Evolutionary conservation across 495 filamentous ascomycete species (phyloP).

Genomic region (Ascodesmis nigricans): DNA sequence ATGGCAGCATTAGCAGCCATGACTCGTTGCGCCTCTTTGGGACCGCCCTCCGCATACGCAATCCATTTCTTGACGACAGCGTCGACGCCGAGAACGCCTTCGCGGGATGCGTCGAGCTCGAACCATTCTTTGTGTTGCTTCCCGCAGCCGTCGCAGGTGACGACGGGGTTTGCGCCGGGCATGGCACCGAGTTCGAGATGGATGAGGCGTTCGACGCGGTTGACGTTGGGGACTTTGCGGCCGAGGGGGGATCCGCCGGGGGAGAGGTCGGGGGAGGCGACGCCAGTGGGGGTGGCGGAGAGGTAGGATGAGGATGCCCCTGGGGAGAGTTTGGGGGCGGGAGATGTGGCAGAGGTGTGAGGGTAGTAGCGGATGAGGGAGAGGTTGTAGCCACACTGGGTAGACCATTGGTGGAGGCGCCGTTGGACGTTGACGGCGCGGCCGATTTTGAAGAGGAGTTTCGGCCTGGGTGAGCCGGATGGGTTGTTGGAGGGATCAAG

Average conservation of each 20-base stretch:
- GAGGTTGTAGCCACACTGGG: slow-evolving; percentile 74
- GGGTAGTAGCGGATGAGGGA: slow-evolving; percentile 83
- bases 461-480: slow-evolving; percentile 34
- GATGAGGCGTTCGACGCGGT: slow-evolving; percentile 76
- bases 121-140: slow-evolving; percentile 93
- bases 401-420: slow-evolving; percentile 73
- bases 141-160: slow-evolving; percentile 56
- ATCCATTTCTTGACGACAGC: slow-evolving; percentile 73
- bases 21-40: slow-evolving; percentile 9
- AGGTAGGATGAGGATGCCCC: slow-evolving; percentile 16
- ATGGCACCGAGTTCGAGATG: slow-evolving; percentile 51
- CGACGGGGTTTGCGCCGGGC: slow-evolving; percentile 39
- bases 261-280: slow-evolving; percentile 3
- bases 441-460: slow-evolving; percentile 76
- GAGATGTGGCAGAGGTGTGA: slow-evolving; percentile 31
- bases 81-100: slow-evolving; percentile 54
- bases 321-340: slow-evolving; percentile 13
- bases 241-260: slow-evolving; percentile 7
- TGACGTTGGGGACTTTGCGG: slow-evolving; percentile 59
- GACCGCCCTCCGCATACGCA: slow-evolving; percentile 50
- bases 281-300: slow-evolving; percentile 9
- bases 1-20: not conserved
- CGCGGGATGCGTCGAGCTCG: slow-evolving; percentile 53
- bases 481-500: slow-evolving; percentile 30
- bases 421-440: slow-evolving; percentile 77